These are phyloP conservation scores for Aspergillus sclerotioniger DNA, from an alignment of 495 filamentous ascomycete genomes.

Conservation along the genomic window DNA sequence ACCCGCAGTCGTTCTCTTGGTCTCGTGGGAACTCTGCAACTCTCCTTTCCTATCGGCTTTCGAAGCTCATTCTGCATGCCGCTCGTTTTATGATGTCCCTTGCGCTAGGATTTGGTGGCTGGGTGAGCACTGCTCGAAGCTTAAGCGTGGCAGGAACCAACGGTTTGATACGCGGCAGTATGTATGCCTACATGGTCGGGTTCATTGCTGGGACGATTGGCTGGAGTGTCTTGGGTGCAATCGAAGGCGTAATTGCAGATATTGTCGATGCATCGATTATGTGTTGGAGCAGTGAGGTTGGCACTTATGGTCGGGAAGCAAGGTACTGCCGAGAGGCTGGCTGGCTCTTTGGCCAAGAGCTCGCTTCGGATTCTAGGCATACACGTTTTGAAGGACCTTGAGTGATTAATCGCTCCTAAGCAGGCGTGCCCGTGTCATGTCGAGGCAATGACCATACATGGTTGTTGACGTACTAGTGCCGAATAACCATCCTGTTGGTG, in stretches of 20 bases:
- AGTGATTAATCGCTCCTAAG: background rate
- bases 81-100: slow-evolving; percentile 85
- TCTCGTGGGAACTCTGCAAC: slow-evolving; percentile 37
- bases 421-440: background rate
- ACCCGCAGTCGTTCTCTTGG: slow-evolving; percentile 42
- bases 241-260: slow-evolving; percentile 87
- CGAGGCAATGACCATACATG: background rate
- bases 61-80: slow-evolving; percentile 88
- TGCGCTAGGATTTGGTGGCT: slow-evolving; percentile 89
- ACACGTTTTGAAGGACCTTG: slow-evolving; percentile 9
- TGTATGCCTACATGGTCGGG: slow-evolving; percentile 94
- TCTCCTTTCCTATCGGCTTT: slow-evolving; percentile 75
- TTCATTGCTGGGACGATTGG: slow-evolving; percentile 89
- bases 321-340: slow-evolving; percentile 85
- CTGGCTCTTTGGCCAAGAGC: slow-evolving; percentile 67
- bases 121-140: slow-evolving; percentile 86
- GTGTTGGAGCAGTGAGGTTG: slow-evolving; percentile 88
- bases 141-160: slow-evolving; percentile 53
- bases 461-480: background rate
- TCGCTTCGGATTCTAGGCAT: background rate
- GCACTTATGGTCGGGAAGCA: slow-evolving; percentile 64
- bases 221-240: slow-evolving; percentile 92
- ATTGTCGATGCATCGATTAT: slow-evolving; percentile 90
- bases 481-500: no score
- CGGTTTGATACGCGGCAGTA: slow-evolving; percentile 67